Evolutionary conservation across 169 alveolate genomes (phyloP).

Genomic region (Babesia sp.): DNA sequence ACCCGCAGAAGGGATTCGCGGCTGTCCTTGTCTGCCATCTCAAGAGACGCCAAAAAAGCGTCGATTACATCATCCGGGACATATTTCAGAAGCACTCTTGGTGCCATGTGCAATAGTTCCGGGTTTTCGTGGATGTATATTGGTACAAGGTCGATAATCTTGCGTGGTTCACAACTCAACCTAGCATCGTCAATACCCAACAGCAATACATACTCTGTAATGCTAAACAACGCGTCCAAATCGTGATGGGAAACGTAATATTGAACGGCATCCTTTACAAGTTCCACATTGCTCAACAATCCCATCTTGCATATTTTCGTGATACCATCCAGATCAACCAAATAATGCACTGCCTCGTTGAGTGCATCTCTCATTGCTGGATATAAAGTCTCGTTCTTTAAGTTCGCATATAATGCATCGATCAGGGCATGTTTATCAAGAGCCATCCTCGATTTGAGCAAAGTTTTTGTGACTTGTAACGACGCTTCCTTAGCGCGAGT

Average conservation of each 20-base stretch:
- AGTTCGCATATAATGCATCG: not conserved
- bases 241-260: not conserved
- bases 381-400: conserved; percentile 6
- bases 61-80: conserved; percentile 4
- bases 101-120: conserved; percentile 9
- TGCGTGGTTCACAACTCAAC: not conserved
- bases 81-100: conserved; percentile 4
- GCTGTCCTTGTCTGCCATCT: not conserved
- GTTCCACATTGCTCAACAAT: not conserved
- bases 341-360: conserved; percentile 11
- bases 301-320: conserved; percentile 21
- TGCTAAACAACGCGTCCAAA: not conserved
- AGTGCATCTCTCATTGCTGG: conserved; percentile 13
- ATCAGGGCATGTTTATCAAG: not conserved
- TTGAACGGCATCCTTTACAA: conserved; percentile 12
- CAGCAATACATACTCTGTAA: conserved; percentile 8
- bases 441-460: not conserved
- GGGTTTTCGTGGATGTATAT: conserved; percentile 7
- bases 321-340: conserved; percentile 11
- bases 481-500: not conserved
- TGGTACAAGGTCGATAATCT: conserved; percentile 1
- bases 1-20: not conserved
- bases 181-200: conserved; percentile 1
- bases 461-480: not conserved
- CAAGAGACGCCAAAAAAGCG: conserved; percentile 1